phyloP scores from a whole-genome alignment of 2,329 filamentous ascomycete species.

The Neofusicoccum cordaticola region DNA sequence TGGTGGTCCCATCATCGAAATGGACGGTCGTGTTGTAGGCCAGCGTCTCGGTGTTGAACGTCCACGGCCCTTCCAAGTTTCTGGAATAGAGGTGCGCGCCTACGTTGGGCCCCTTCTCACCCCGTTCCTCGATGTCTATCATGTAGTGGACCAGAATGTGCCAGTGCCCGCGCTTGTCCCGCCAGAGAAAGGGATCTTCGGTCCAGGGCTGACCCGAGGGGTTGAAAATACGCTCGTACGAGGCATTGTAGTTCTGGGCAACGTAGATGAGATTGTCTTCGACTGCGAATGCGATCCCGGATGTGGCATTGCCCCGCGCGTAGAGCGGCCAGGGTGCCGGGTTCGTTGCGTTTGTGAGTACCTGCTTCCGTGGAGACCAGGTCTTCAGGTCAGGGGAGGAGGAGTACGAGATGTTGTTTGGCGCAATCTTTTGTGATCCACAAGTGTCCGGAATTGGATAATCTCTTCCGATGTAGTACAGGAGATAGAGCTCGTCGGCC shows the following conservation, averaged over 20 bases:
- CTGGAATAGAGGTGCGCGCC: constrained; percentile 34
- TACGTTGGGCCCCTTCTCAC: constrained; percentile 31
- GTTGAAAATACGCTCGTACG: constrained; percentile 26
- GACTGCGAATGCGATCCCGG: constrained; percentile 32
- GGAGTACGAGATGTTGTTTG: constrained; percentile 25
- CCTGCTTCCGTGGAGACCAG: background rate
- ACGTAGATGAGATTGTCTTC: constrained; percentile 39
- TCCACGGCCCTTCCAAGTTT: constrained; percentile 30
- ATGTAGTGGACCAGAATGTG: constrained; percentile 37
- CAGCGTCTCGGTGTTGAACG: constrained; percentile 28
- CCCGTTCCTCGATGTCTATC: constrained; percentile 28
- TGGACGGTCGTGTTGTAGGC: constrained; percentile 29
- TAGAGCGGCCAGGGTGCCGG: constrained; percentile 43
- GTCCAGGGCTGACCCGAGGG: constrained; percentile 20
- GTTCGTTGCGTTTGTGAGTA: constrained; percentile 37
- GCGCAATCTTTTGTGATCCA: constrained; percentile 7
- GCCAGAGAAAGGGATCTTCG: constrained; percentile 38
- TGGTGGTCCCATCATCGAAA: constrained; percentile 42
- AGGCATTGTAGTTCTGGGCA: constrained; percentile 26
- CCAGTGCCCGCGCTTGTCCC: constrained; percentile 36
- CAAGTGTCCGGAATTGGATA: constrained; percentile 26
- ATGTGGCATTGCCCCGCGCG: constrained; percentile 25
- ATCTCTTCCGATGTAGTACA: constrained; percentile 46
- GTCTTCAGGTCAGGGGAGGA: constrained; percentile 14
- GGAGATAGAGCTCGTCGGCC: constrained; percentile 43